Evolutionary conservation across 768 basidiomycete genomes (phyloP).

Genomic region (Rhizopogon roseolus): DNA sequence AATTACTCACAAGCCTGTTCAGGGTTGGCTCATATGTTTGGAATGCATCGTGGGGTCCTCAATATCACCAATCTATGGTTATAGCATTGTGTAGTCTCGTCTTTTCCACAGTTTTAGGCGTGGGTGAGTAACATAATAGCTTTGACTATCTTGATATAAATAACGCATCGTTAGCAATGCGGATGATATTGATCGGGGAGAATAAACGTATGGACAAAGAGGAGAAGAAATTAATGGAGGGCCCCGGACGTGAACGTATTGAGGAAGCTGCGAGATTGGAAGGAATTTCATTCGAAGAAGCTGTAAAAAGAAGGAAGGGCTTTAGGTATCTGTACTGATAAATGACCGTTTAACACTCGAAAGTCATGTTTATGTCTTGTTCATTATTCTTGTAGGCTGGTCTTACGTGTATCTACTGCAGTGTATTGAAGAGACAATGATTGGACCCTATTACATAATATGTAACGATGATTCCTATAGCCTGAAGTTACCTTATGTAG

Average conservation of each 20-base stretch:
- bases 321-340: conserved; percentile 52
- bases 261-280: conserved; percentile 56
- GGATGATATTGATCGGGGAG: conserved; percentile 39
- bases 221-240: conserved; percentile 39
- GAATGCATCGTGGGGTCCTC: conserved; percentile 57
- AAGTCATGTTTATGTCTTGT: not conserved
- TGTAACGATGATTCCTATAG: too few species aligned
- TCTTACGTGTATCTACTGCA: too few species aligned
- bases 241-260: conserved; percentile 43
- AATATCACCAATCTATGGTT: conserved; percentile 59
- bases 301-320: conserved; percentile 48
- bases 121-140: conserved; percentile 22
- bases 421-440: too few species aligned
- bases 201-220: conserved; percentile 48
- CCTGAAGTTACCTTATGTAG: too few species aligned
- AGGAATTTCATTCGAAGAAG: conserved; percentile 56
- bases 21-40: conserved; percentile 62
- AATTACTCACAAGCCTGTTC: not conserved
- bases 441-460: too few species aligned
- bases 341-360: not conserved
- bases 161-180: conserved; percentile 30
- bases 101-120: conserved; percentile 25
- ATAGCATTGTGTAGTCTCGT: conserved; percentile 36
- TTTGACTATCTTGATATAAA: not conserved
- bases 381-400: too few species aligned